These are phyloP conservation scores for Ogataea chonburiensis DNA, from an alignment of 805 yeast species.

Conservation along the genomic window DNA sequence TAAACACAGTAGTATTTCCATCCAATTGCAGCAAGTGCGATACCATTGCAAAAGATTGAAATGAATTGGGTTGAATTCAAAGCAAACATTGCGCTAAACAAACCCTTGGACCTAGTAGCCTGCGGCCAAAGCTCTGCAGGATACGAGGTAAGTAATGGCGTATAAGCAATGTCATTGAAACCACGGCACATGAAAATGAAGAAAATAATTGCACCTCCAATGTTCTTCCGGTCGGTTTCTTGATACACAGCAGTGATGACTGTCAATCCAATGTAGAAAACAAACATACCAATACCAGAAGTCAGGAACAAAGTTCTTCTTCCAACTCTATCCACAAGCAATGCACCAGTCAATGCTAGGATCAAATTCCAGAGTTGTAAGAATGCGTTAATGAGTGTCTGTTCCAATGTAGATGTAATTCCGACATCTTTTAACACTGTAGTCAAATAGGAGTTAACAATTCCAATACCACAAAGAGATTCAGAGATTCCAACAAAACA, in stretches of 20 bases:
- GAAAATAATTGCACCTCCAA: conserved; percentile 20
- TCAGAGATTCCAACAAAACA: conserved; percentile 31
- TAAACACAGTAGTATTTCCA: conserved; percentile 39
- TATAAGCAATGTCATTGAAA: conserved; percentile 42
- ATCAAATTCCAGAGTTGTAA: conserved; percentile 46
- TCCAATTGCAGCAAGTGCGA: conserved; percentile 38
- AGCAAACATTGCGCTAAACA: conserved; percentile 38
- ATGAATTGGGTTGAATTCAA: conserved; percentile 17
- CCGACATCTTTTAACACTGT: conserved; percentile 52
- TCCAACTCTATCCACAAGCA: conserved; percentile 31
- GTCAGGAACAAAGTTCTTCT: conserved; percentile 39
- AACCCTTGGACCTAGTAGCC: conserved; percentile 60
- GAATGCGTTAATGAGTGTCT: conserved; percentile 50
- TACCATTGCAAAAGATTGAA: conserved; percentile 30
- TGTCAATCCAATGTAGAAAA: conserved; percentile 44
- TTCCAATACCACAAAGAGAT: conserved; percentile 46
- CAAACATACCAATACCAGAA: conserved; percentile 37
- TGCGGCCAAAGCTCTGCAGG: conserved; percentile 49
- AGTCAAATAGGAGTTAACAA: conserved; percentile 44
- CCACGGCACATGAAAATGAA: conserved; percentile 31
- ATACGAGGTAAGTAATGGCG: conserved; percentile 46
- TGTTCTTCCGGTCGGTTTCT: conserved; percentile 4
- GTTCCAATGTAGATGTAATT: conserved; percentile 42
- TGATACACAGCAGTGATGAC: conserved; percentile 39
- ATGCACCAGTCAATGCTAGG: conserved; percentile 30